These are phyloP conservation scores for Scheffersomyces stipitis DNA, from an alignment of 805 yeast genomes.

Conservation along the genomic window DNA sequence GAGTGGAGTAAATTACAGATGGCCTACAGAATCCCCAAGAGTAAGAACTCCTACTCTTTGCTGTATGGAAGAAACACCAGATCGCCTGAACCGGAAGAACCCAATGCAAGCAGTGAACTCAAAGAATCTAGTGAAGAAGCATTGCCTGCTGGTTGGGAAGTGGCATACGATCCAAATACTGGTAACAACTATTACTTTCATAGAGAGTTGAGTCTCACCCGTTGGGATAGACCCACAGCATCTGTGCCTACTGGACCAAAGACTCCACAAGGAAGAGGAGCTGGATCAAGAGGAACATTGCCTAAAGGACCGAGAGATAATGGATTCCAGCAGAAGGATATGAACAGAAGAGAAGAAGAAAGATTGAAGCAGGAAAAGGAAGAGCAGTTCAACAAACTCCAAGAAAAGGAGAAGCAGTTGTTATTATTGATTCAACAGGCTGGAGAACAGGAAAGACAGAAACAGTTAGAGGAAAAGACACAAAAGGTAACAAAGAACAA, in stretches of 20 bases:
- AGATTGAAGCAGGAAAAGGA: constrained; percentile 32
- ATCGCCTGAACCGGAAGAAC: constrained; percentile 10
- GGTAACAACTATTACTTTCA: constrained; percentile 56
- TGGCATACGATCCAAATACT: constrained; percentile 47
- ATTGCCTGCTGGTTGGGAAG: constrained; percentile 68
- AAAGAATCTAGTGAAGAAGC: constrained; percentile 22
- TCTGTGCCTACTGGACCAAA: constrained; percentile 36
- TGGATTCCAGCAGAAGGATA: not conserved
- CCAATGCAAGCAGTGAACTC: constrained; percentile 2
- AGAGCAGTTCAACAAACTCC: constrained; percentile 30
- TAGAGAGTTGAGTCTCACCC: constrained; percentile 44
- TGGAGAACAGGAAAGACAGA: constrained; percentile 12
- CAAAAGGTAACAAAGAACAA: constrained; percentile 1
- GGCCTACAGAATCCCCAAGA: constrained; percentile 84
- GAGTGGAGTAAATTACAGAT: constrained; percentile 75
- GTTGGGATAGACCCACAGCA: constrained; percentile 60
- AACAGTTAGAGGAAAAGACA: constrained; percentile 27
- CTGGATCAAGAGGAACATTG: not conserved
- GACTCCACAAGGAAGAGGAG: constrained; percentile 6
- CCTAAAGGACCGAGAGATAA: constrained; percentile 24
- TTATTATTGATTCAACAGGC: constrained; percentile 37
- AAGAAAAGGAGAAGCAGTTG: constrained; percentile 33
- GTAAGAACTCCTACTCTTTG: constrained; percentile 13
- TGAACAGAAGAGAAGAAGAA: constrained; percentile 35
- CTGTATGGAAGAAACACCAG: constrained; percentile 19